Evolutionary conservation across 2,329 filamentous ascomycete species (phyloP), one percentile per base, ranked within the genome.

Genomic region (Ceratocystiopsis minuta): DNA sequence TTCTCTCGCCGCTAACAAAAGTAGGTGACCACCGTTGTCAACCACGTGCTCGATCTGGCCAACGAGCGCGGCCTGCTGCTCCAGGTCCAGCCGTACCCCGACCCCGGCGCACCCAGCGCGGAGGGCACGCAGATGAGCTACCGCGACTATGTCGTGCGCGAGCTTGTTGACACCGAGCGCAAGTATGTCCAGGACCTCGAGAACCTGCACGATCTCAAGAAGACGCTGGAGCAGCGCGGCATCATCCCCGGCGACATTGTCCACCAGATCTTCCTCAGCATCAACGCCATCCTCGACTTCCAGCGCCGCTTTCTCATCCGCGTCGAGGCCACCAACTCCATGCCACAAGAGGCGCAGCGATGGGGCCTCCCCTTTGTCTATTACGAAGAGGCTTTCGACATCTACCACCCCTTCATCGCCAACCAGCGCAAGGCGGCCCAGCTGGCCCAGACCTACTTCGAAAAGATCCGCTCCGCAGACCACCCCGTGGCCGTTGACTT

Each of bases 141-240:
- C 50, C 67, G 86, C 50, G 83, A 95, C 53, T 82, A 95, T 57
- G 85, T 96, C 46, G 74, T 98, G 36, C 78, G 81, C 54, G 90
- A 98, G 60, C 64, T 98, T 38, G 80, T 98, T 43, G 84, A 88
- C 52, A 96, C 88, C 2, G 90, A 98, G 60, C 78, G 90, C 48
- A 95, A 95, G 60, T 98, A 98, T 52, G 90, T 96, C 4, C 87
- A 96, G 57, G 90, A 98, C 63, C 64, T 98, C 41, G 88, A 96
- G 57, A 88, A 94, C 51, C 61, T 98, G 33, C 86, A 96, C 57
- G 80, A 87, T 39, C 71, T 96, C 55, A 96, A 94, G 63, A 88
- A 84, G 60, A 75, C 80, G 18, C 67, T 96, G 43, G 86, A 95
- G 52, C 81, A 92, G 55, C 86, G 80, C 50, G 86, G 86, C 34